phyloP scores from a whole-genome alignment of 1,284 basidiomycete species.

The Cryptococcus sp. region DNA sequence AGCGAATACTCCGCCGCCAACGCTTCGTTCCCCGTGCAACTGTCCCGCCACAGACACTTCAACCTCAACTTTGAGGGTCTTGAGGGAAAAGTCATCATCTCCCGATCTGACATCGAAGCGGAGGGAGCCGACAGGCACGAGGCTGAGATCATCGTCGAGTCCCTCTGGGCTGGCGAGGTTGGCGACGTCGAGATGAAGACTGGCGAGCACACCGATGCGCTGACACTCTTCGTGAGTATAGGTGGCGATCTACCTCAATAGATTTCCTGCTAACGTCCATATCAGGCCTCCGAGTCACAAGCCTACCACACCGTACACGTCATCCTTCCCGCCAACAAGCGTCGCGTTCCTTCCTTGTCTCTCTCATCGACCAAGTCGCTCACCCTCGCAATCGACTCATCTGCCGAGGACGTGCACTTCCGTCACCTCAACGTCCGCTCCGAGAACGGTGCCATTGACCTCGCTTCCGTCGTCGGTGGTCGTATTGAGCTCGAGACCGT shows the following conservation, averaged over 20 bases:
- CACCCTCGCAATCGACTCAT: slow-evolving; percentile 19
- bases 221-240: slow-evolving; percentile 19
- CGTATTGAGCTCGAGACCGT: slow-evolving; percentile 19
- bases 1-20: slow-evolving; percentile 22
- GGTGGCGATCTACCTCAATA: not conserved
- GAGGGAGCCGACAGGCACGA: not conserved
- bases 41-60: slow-evolving; percentile 10
- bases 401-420: slow-evolving; percentile 21
- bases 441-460: slow-evolving; percentile 15
- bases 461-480: slow-evolving; percentile 12
- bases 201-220: slow-evolving; percentile 5
- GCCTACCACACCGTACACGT: slow-evolving; percentile 25
- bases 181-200: slow-evolving; percentile 18
- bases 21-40: slow-evolving; percentile 19
- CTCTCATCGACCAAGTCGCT: slow-evolving; percentile 18
- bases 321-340: slow-evolving; percentile 18
- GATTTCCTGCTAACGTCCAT: not conserved
- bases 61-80: slow-evolving; percentile 17
- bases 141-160: slow-evolving; percentile 27
- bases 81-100: slow-evolving; percentile 24
- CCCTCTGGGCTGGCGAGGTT: slow-evolving; percentile 15
- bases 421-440: slow-evolving; percentile 21
- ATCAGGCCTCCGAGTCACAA: not conserved
- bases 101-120: slow-evolving; percentile 15
- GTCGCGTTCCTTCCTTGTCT: slow-evolving; percentile 16